phyloP scores from a whole-genome alignment of 139 green algal species.

The Auxenochlorella protothecoides region DNA sequence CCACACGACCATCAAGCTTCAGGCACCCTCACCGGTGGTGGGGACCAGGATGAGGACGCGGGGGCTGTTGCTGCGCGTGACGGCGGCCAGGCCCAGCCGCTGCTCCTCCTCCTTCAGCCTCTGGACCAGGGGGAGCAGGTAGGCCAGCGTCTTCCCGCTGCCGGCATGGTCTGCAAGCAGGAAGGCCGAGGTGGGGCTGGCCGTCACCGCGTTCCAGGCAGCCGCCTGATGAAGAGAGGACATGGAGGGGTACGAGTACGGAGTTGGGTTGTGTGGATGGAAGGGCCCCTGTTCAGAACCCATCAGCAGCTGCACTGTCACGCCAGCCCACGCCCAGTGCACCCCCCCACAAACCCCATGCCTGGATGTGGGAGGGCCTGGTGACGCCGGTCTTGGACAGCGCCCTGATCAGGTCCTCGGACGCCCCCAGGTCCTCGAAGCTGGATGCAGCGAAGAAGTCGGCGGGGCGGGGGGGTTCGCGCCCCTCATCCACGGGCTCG shows the following conservation, averaged over 20 bases:
- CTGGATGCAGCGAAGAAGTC: slow-evolving; percentile 41
- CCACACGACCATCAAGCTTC: background rate
- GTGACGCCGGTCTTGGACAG: slow-evolving; percentile 44
- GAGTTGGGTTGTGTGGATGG: too few species aligned
- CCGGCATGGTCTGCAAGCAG: slow-evolving; percentile 74
- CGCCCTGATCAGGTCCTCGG: slow-evolving; percentile 32
- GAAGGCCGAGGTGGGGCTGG: slow-evolving; percentile 19
- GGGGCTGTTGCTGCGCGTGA: slow-evolving; percentile 19
- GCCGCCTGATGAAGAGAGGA: slow-evolving; percentile 18
- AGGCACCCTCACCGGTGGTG: slow-evolving; percentile 27
- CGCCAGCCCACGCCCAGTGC: background rate
- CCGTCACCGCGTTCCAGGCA: slow-evolving; percentile 17
- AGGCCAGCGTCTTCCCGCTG: slow-evolving; percentile 86
- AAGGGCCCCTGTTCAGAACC: too few species aligned
- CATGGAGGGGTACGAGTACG: too few species aligned
- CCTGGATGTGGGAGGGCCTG: slow-evolving; percentile 66
- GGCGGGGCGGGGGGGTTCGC: background rate
- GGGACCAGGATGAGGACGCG: slow-evolving; percentile 50
- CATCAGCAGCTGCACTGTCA: background rate
- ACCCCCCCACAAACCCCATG: background rate
- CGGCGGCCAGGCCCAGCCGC: slow-evolving; percentile 9
- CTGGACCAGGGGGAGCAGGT: slow-evolving; percentile 73
- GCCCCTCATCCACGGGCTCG: too few species aligned
- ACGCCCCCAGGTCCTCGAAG: slow-evolving; percentile 34
- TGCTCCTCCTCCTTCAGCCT: slow-evolving; percentile 35